A percentile compares a stretch with the other conserved stretches of the same genome.
Conservation (phyloP, 2,329 filamentous ascomycete genomes). For the Venturia pyrina region DNA sequence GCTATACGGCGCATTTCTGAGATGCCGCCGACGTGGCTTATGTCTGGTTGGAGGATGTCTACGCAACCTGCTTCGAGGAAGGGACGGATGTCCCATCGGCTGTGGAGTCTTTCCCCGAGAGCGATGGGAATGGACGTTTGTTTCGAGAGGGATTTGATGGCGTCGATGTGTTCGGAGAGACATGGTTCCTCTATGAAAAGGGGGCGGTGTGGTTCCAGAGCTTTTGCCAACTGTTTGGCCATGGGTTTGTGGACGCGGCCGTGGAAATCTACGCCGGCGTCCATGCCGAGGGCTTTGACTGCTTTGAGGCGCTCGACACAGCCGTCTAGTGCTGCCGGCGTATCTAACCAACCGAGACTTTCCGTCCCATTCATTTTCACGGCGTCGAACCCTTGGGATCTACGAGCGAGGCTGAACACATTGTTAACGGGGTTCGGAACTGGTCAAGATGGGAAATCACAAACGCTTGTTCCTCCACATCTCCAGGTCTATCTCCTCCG, state of each 20-base stretch:
- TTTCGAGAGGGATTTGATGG: slow-evolving; percentile 50
- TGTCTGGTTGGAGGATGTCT: slow-evolving; percentile 65
- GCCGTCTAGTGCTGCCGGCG: neutral
- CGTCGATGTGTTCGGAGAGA: slow-evolving; percentile 58
- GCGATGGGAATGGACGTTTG: slow-evolving; percentile 56
- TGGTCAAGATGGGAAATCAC: neutral
- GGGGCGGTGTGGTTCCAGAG: slow-evolving; percentile 56
- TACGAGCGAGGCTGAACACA: neutral
- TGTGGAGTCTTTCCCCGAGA: slow-evolving; percentile 61
- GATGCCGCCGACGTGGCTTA: slow-evolving; percentile 62
- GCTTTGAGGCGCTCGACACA: slow-evolving; percentile 54
- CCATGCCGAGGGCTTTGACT: slow-evolving; percentile 60
- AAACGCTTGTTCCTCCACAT: neutral
- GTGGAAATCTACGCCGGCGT: slow-evolving; percentile 69
- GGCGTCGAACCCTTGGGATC: neutral
- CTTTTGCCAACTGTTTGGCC: slow-evolving; percentile 63
- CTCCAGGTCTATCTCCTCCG: neutral
- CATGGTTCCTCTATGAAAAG: slow-evolving; percentile 71
- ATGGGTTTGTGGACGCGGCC: slow-evolving; percentile 70
- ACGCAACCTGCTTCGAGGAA: slow-evolving; percentile 46
- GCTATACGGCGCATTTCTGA: slow-evolving; percentile 62
- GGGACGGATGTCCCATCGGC: slow-evolving; percentile 62
- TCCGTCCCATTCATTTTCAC: neutral
- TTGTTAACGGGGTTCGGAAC: neutral
- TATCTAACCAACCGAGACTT: neutral